A percentile compares a stretch with the other conserved stretches of the same genome.
Conservation (phyloP, 305 asterid species). For the Fraxinus xanthoxyloides region DNA sequence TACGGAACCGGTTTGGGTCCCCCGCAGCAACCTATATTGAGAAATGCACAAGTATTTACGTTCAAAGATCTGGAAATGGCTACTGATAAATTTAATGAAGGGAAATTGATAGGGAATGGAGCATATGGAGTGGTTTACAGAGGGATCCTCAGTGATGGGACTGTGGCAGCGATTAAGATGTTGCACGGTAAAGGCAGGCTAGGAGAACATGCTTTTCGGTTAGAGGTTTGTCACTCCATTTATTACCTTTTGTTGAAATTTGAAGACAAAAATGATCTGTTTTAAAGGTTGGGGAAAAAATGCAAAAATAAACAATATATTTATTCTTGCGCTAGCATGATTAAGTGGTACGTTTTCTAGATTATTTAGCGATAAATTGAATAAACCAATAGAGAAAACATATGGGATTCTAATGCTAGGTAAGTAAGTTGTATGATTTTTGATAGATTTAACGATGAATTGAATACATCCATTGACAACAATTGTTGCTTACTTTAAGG, state of each 20-base stretch:
- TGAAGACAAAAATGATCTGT: too few relatives aligned
- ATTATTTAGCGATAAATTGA: too few relatives aligned
- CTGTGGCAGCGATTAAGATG: conserved; percentile 59
- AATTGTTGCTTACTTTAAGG: too few relatives aligned
- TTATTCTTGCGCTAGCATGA: neutral
- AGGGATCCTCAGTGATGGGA: conserved; percentile 59
- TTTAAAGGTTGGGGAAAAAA: too few relatives aligned
- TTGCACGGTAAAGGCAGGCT: conserved; percentile 57
- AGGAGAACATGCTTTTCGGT: conserved; percentile 70
- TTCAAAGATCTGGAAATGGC: conserved; percentile 60
- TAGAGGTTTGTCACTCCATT: conserved; percentile 45
- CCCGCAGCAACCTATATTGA: conserved; percentile 27
- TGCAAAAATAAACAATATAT: neutral
- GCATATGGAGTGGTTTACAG: conserved; percentile 47
- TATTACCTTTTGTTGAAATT: neutral
- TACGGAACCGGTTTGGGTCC: conserved; percentile 34
- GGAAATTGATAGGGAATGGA: conserved; percentile 47
- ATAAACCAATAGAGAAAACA: neutral
- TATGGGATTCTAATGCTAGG: neutral
- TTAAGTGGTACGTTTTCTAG: too few relatives aligned
- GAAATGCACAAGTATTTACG: conserved; percentile 61
- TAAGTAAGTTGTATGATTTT: neutral
- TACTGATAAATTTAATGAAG: conserved; percentile 50
- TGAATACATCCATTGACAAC: too few relatives aligned
- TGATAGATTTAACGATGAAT: neutral